Evolutionary conservation across 768 basidiomycete genomes (phyloP), one percentile per base, ranked within the genome.

Genomic region (Roridomyces roridus): DNA sequence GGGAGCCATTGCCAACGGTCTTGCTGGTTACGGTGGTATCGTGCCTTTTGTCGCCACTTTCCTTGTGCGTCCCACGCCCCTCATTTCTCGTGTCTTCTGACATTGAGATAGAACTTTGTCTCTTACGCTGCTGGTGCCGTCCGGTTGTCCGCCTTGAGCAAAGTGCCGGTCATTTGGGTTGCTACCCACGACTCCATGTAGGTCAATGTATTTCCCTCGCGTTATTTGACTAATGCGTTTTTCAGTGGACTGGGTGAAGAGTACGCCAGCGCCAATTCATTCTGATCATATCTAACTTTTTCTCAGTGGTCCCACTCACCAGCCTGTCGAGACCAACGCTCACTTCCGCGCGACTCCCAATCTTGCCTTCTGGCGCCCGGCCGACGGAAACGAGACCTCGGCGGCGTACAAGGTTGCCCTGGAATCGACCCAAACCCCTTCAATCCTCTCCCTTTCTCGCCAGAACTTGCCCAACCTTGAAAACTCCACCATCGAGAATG

Each of bases 141-240:
- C 64, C 85, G 95, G 58, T 77, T 98, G 58, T 92, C 94, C 47
- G 94, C 96, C 45, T 85, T 97, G 51, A 92, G 88, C 67, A 84
- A 85, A 66, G 91, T 92, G 70, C 92, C 90, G 60, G 93, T 96
- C 55, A 92, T 98, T 74, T 94, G 94, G 91, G 88, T 98, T 65
- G 89, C 89, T 88, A 97, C 95, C 48, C 95, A 98, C 76, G 95
- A 97, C 72, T 94, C 91, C 40, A 95, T 96, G 67, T 92, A 94
- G 74, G 87, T 82, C 37, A 91, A n/a, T n/a, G 92, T 64, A 44
- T 51, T 39, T 17, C 14, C n/a, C 24, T 45, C 4, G n/a, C 12
- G 17, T 26, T 10, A 24, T 21, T 45, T n/a, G 23, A 41, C 31
- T 34, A 34, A 34, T 15, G 3, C 31, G n/a, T 8, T 34, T 34